These are phyloP conservation scores for Arthroderma sp. DNA, from an alignment of 2,329 filamentous ascomycete species.

Conservation along the genomic window DNA sequence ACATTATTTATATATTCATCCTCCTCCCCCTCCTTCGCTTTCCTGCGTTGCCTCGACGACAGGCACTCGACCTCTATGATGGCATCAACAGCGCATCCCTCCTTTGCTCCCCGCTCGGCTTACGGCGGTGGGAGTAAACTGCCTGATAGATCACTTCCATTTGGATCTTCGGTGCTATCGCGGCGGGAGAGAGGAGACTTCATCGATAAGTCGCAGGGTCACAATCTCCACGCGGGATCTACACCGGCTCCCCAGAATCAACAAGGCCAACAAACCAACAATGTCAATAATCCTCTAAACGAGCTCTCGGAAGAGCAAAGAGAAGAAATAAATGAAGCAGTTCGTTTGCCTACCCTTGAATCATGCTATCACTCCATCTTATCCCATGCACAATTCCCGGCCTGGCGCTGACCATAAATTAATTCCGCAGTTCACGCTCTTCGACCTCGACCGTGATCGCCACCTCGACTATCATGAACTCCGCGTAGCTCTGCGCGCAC, in stretches of 20 bases:
- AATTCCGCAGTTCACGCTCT: slow-evolving; percentile 65
- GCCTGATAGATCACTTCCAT: slow-evolving; percentile 36
- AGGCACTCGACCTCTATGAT: slow-evolving; percentile 17
- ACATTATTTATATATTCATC: no score
- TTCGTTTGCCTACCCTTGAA: slow-evolving; percentile 34
- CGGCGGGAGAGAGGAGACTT: slow-evolving; percentile 18
- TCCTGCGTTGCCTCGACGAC: no score
- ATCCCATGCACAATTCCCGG: not conserved
- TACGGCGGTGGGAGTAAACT: slow-evolving; percentile 38
- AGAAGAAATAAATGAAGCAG: slow-evolving; percentile 87
- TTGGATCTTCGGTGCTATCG: slow-evolving; percentile 32
- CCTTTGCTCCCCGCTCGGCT: slow-evolving; percentile 43
- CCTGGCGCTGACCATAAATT: not conserved
- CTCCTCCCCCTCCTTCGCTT: no score
- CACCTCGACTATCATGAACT: slow-evolving; percentile 97
- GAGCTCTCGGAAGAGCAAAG: slow-evolving; percentile 72
- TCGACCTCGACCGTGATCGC: slow-evolving; percentile 90
- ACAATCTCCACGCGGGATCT: slow-evolving; percentile 18
- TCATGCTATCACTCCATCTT: not conserved
- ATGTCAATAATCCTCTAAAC: slow-evolving; percentile 35
- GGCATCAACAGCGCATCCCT: slow-evolving; percentile 37
- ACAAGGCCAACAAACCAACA: slow-evolving; percentile 26
- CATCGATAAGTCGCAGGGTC: slow-evolving; percentile 14
- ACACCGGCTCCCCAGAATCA: slow-evolving; percentile 28
- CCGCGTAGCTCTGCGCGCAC: slow-evolving; percentile 86